Base-by-base conservation (phyloP, 2,329 filamentous ascomycete genomes). In the Scorias spongiosa region DNA sequence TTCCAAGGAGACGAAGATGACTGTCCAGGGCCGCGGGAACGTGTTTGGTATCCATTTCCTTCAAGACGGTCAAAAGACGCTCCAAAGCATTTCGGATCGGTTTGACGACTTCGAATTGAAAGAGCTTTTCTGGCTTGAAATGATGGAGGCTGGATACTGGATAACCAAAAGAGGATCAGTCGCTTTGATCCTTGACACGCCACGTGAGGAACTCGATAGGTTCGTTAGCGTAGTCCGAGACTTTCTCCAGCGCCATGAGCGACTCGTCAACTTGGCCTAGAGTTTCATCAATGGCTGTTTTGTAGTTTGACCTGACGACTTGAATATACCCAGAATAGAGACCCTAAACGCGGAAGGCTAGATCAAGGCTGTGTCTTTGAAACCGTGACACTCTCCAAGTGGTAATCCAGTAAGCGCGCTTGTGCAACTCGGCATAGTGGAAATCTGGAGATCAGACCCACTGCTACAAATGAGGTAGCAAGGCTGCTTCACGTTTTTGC, bases 1-100 rank as follows among this genome's bases (percentile, higher is more conserved):
- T 10, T 53, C 47, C 7, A 38, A 51, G 10, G 57, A 55, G 1
- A 61, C 58, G 7, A 60, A 57, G 43, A 56, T 56, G 48, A 54
- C 54, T 1, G 53, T 57, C 59, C 57, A 0, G 59, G 57, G 1
- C 39, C 53, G 7, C 58, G 59, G 6, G 54, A 56, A 1, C 51
- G 61, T n/a, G 47, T 60, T 36, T 15, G 32, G 32, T 36, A 15
- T 36, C 15, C 32, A 36, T 9, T 36, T 36, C 9, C 32, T 36
- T 9, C 11, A 15, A 9, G 32, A 36, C 32, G 32, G 32, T 15
- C 26, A 12, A 6, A 36, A 36, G 32, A 15, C 11, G 5, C 32
- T 36, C 12, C 12, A 12, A 12, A 36, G 15, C 15, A 15, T 36
- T 36, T 4, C 32, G 12, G 12, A 36, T 36, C 32, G 32, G 12